Evolutionary conservation across 257 asterid species (phyloP).

Genomic region (Plectranthus barbatus): DNA sequence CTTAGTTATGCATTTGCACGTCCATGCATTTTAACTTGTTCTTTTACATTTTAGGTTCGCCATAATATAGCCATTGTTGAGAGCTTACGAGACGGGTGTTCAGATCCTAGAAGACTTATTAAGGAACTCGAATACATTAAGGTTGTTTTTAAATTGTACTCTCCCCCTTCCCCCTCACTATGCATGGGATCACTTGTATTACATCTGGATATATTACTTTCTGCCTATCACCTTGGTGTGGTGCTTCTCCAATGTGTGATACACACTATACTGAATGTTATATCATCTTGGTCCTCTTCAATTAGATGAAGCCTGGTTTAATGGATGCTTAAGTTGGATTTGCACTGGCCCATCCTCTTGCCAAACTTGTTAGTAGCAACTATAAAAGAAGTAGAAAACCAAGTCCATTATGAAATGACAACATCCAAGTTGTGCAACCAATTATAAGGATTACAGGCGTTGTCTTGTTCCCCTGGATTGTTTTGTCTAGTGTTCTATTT

Average conservation of each 20-base stretch:
- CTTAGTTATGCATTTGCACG: background rate
- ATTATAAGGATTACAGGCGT: too few relatives aligned
- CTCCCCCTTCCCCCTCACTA: background rate
- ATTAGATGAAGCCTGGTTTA: background rate
- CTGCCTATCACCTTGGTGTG: background rate
- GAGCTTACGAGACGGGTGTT: constrained; percentile 63
- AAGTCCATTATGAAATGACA: background rate
- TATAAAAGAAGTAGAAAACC: background rate
- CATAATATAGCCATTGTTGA: constrained; percentile 73
- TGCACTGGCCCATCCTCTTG: background rate
- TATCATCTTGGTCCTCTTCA: background rate
- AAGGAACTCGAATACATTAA: constrained; percentile 55
- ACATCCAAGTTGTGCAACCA: too few relatives aligned
- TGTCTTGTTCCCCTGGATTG: too few relatives aligned
- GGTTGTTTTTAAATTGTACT: constrained; percentile 39
- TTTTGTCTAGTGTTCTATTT: too few relatives aligned
- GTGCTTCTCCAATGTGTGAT: background rate
- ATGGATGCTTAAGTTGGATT: background rate
- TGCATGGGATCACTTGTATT: background rate
- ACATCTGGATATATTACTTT: background rate
- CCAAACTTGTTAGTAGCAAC: background rate
- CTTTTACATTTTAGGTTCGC: constrained; percentile 35
- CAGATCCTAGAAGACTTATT: constrained; percentile 66
- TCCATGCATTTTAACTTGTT: background rate
- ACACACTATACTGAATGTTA: background rate